Percentiles rank a stretch among this genome's conserved stretches.
Conservation (phyloP, 139 green algal genomes). For the Astrephomene gubernaculifera region DNA sequence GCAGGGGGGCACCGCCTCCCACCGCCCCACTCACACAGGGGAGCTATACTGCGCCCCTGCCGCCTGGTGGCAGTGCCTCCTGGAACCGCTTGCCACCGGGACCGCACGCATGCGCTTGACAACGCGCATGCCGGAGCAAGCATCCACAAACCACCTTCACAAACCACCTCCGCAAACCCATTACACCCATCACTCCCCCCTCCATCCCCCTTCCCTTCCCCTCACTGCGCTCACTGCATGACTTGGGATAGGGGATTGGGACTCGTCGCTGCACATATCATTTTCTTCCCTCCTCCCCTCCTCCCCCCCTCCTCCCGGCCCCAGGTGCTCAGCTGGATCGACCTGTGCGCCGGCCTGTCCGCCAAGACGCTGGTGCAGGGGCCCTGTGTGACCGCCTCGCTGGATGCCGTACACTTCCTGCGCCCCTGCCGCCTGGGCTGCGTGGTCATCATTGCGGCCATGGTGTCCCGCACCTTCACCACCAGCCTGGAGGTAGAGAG, state of each 20-base stretch:
- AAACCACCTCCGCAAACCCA: not conserved
- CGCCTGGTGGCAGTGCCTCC: no score
- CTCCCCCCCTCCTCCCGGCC: not conserved
- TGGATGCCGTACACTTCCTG: constrained; percentile 69
- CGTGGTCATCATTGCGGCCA: constrained; percentile 84
- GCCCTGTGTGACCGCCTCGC: constrained; percentile 80
- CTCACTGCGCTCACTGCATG: no score
- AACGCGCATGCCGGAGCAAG: no score
- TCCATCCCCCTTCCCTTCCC: not conserved
- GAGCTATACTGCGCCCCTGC: no score
- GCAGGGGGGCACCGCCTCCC: no score
- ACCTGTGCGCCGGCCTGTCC: constrained; percentile 82
- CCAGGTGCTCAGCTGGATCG: constrained; percentile 88
- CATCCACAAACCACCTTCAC: no score
- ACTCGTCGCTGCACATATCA: no score
- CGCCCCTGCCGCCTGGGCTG: constrained; percentile 45
- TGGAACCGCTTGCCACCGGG: no score
- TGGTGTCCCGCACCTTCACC: constrained; percentile 85
- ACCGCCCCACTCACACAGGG: no score
- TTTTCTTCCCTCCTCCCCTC: not conserved
- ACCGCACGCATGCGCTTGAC: no score
- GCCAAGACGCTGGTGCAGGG: constrained; percentile 83
- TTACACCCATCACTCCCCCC: not conserved
- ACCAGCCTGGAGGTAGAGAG: constrained; percentile 76
- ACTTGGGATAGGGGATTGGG: no score